A percentile compares a stretch with the other conserved stretches of the same genome.
Conservation (phyloP, 2,329 filamentous ascomycete species). For the Ophiocordyceps australis region DNA sequence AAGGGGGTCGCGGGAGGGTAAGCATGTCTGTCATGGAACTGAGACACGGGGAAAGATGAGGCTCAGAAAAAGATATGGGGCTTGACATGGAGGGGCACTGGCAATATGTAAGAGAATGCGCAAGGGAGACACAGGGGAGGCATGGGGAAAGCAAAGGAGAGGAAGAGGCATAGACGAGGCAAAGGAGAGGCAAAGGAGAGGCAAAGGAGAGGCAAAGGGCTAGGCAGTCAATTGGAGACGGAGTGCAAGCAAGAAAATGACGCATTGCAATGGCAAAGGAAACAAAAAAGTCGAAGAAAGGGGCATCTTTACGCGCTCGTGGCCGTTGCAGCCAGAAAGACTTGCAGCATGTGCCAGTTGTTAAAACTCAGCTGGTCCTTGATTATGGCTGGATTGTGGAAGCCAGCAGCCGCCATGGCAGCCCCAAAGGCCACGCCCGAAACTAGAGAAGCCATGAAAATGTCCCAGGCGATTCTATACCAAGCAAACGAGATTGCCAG, state of each 20-base stretch:
- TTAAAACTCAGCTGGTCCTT: slow-evolving; percentile 39
- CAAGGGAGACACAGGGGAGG: background rate
- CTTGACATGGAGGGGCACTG: too few relatives aligned
- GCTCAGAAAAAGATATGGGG: too few relatives aligned
- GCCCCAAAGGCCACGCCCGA: slow-evolving; percentile 43
- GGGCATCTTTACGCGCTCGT: slow-evolving; percentile 34
- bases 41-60: too few relatives aligned
- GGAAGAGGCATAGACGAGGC: too few relatives aligned
- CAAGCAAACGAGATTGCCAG: too few relatives aligned
- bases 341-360: slow-evolving; percentile 48
- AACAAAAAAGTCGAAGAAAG: background rate
- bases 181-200: too few relatives aligned
- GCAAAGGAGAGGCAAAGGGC: too few relatives aligned
- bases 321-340: slow-evolving; percentile 43
- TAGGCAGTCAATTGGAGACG: too few relatives aligned
- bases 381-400: slow-evolving; percentile 41
- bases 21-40: too few relatives aligned
- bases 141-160: background rate
- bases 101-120: too few relatives aligned
- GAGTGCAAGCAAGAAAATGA: too few relatives aligned
- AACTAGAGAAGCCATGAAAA: slow-evolving; percentile 15
- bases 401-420: slow-evolving; percentile 39
- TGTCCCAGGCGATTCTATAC: background rate
- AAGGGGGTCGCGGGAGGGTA: background rate
- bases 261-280: background rate